Evolutionary conservation across 257 asterid genomes (phyloP).

Genomic region (Ilex aquifolium): DNA sequence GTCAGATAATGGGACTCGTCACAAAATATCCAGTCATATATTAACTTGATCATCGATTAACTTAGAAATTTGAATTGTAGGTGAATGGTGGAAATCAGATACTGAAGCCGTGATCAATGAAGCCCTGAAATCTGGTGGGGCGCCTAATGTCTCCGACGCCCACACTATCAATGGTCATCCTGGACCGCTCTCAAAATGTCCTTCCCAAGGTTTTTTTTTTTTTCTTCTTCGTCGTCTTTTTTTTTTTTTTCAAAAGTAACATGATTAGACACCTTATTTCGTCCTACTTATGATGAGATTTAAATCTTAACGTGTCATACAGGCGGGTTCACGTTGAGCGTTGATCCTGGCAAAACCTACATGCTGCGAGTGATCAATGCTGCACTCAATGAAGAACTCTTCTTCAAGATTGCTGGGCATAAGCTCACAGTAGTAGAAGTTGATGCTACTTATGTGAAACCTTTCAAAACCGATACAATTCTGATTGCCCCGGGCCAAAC

Average conservation of each 20-base stretch:
- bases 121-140: constrained; percentile 48
- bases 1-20: too few species aligned
- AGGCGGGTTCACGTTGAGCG: constrained; percentile 40
- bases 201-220: constrained; percentile 23
- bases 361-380: constrained; percentile 61
- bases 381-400: constrained; percentile 64
- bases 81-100: constrained; percentile 80
- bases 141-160: constrained; percentile 72
- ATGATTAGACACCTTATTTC: too few species aligned
- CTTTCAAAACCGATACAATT: constrained; percentile 45
- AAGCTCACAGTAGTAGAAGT: constrained; percentile 54
- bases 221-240: neutral
- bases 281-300: too few species aligned
- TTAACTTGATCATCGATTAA: neutral
- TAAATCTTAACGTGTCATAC: neutral
- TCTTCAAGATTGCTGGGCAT: constrained; percentile 64
- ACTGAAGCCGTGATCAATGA: constrained; percentile 59
- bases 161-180: constrained; percentile 73
- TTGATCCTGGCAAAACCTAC: constrained; percentile 48
- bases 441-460: constrained; percentile 58
- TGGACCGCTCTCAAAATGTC: constrained; percentile 36
- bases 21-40: too few species aligned
- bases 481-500: constrained; percentile 66
- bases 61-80: constrained; percentile 20
- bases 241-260: too few species aligned